Percentiles rank a stretch among this genome's conserved stretches.
These are phyloP conservation scores for Coemansia pectinata DNA, from an alignment of 192 early-diverging fungal species.

Conservation along the genomic window DNA sequence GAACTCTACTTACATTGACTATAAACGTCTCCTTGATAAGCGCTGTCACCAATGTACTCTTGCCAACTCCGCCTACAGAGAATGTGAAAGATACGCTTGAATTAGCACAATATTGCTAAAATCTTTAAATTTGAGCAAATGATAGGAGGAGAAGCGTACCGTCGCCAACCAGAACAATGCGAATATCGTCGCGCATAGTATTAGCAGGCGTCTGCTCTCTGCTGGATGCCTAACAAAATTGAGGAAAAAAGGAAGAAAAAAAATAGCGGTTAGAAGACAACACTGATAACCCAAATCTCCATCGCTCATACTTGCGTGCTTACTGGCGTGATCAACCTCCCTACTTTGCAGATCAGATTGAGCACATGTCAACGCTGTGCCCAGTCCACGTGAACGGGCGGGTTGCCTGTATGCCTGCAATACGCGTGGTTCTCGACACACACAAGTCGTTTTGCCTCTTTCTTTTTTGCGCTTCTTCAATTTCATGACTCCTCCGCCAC, in stretches of 20 bases:
- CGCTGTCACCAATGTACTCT: conserved; percentile 94
- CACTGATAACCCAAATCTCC: background rate
- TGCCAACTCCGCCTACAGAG: conserved; percentile 79
- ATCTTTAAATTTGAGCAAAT: background rate
- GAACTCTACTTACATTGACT: conserved; percentile 66
- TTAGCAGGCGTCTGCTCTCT: background rate
- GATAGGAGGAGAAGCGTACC: conserved; percentile 55
- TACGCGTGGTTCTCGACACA: background rate
- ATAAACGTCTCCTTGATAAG: conserved; percentile 98
- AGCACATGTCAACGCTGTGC: background rate
- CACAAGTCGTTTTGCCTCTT: background rate
- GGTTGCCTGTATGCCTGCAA: background rate
- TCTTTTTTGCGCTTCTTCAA: background rate
- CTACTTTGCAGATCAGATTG: background rate
- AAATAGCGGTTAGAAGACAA: background rate
- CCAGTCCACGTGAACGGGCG: background rate
- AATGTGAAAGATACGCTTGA: background rate
- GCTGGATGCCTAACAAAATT: background rate
- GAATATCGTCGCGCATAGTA: conserved; percentile 82
- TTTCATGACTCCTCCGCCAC: conserved; percentile 4
- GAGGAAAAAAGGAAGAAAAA: background rate
- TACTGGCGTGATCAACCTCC: background rate
- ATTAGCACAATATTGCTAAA: background rate
- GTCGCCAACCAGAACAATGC: conserved; percentile 92
- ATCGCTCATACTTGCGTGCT: background rate